A percentile compares a stretch with the other conserved stretches of the same genome.
Evolutionary conservation across 2,329 filamentous ascomycete genomes (phyloP).

Genomic region (Penicillium digitatum): DNA sequence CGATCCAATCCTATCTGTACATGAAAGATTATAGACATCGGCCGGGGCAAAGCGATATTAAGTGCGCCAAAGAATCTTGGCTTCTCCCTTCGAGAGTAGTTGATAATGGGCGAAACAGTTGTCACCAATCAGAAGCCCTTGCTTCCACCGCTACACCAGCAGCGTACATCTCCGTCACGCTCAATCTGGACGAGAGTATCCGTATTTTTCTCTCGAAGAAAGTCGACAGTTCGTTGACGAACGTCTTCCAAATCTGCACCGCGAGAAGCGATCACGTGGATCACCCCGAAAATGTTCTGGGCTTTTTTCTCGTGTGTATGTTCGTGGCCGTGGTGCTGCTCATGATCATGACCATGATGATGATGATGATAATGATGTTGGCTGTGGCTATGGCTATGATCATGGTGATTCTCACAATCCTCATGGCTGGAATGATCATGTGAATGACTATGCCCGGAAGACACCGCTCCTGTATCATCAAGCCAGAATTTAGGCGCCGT

Average conservation of each 20-base stretch:
- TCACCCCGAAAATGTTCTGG: slow-evolving; percentile 66
- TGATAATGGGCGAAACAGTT: not conserved
- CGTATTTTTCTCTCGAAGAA: slow-evolving; percentile 67
- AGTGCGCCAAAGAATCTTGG: not conserved
- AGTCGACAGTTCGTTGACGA: slow-evolving; percentile 67
- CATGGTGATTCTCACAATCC: slow-evolving; percentile 30
- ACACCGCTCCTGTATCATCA: slow-evolving; percentile 58
- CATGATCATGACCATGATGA: slow-evolving; percentile 28
- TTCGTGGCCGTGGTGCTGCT: slow-evolving; percentile 27
- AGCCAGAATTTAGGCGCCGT: slow-evolving; percentile 89
- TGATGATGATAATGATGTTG: slow-evolving; percentile 32
- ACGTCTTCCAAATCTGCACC: slow-evolving; percentile 77
- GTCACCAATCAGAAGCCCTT: slow-evolving; percentile 20
- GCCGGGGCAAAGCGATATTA: not conserved
- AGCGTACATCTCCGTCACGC: slow-evolving; percentile 67
- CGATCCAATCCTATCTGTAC: slow-evolving; percentile 12
- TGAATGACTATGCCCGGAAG: slow-evolving; percentile 39
- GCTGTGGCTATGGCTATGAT: slow-evolving; percentile 32
- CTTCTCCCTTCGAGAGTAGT: not conserved
- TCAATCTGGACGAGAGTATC: slow-evolving; percentile 86
- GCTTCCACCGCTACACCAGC: slow-evolving; percentile 57
- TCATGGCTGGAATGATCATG: slow-evolving; percentile 30
- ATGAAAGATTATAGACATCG: slow-evolving; percentile 2
- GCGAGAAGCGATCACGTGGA: slow-evolving; percentile 75
- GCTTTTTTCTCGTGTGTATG: slow-evolving; percentile 27